Evolutionary conservation across 2,329 filamentous ascomycete genomes (phyloP), one percentile per base, ranked within the genome.

Genomic region (Colletotrichum sp.): DNA sequence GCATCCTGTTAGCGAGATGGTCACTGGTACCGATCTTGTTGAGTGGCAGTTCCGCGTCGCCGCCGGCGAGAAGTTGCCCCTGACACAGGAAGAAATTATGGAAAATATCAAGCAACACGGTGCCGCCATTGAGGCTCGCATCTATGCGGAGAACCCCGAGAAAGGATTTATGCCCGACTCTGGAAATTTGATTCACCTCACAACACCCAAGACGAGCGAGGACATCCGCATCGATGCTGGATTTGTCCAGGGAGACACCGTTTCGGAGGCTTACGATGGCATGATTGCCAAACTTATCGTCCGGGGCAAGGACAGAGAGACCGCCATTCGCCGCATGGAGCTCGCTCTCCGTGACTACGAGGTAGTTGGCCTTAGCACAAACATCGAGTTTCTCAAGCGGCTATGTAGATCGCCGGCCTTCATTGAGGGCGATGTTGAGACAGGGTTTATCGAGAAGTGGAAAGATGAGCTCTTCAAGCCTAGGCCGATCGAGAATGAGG

Each of bases 271-370:
- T 71, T 99, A 99, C 84, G 97, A 99, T 80, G 97, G 97, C 32
- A 99, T 99, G 97, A 98, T 99, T 79, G 95, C 97, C 60, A 99
- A 99, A 86, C 91, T 99, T 69, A 99, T 99, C 80, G 95, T 99
- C 7, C 92, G 95, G 74, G 97, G 95, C 1, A 90, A 92, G 18
- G 94, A 94, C 72, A 91, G 97, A 76, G 91, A 94, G 82, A 93
- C 94, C 30, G 95, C 96, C 5, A 93, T 99, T 66, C 93, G 95
- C 75, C 98, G 95, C 84, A 89, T 99, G 75, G 92, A 93, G 49
- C 88, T 93, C 6, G 96, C 97, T 1, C 88, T 99, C 13, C 93
- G 95, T 78, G 91, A 95, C 64, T 99, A 99, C 82, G 95, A 99
- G 85, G 93, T 99, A 13, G 97, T 96, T 4, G 97, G 97, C 0